Conservation (phyloP, 257 asterid species). For the Solanum pimpinellifolium region DNA sequence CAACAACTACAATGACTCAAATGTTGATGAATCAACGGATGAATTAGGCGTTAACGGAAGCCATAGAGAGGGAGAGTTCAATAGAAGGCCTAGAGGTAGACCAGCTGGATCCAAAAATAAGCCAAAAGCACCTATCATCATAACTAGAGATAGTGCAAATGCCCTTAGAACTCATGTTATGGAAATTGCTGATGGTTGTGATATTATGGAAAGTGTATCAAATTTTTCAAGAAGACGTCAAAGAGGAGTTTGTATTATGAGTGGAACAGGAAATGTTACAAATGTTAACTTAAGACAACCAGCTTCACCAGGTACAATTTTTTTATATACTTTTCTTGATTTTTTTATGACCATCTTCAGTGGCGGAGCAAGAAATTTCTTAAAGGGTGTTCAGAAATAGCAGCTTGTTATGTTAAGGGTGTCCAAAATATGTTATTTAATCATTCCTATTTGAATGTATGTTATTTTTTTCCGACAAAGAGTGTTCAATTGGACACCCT, state of each 20-base stretch:
- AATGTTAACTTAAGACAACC: conserved; percentile 82
- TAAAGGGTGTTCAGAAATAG: too few species aligned
- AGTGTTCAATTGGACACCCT: too few species aligned
- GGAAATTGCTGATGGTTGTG: conserved; percentile 82
- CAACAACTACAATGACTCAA: background rate
- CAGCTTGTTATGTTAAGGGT: too few species aligned
- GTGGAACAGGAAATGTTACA: conserved; percentile 70
- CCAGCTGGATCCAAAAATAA: conserved; percentile 91
- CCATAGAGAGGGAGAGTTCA: conserved; percentile 28
- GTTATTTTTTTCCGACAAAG: too few species aligned
- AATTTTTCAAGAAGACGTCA: conserved; percentile 72
- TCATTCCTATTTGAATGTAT: too few species aligned
- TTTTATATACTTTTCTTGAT: background rate
- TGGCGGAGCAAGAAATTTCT: too few species aligned
- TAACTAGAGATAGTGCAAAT: conserved; percentile 81
- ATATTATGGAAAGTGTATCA: conserved; percentile 64
- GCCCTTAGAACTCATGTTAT: conserved; percentile 91
- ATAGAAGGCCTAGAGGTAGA: conserved; percentile 66
- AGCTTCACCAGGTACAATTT: conserved; percentile 39
- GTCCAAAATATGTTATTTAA: too few species aligned
- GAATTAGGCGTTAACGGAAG: background rate
- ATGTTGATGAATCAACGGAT: background rate
- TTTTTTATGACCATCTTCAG: background rate
- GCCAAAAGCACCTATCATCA: conserved; percentile 79
- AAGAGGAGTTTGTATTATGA: conserved; percentile 82